Conservation (phyloP, 768 basidiomycete genomes). For the Ramaria rubella region DNA sequence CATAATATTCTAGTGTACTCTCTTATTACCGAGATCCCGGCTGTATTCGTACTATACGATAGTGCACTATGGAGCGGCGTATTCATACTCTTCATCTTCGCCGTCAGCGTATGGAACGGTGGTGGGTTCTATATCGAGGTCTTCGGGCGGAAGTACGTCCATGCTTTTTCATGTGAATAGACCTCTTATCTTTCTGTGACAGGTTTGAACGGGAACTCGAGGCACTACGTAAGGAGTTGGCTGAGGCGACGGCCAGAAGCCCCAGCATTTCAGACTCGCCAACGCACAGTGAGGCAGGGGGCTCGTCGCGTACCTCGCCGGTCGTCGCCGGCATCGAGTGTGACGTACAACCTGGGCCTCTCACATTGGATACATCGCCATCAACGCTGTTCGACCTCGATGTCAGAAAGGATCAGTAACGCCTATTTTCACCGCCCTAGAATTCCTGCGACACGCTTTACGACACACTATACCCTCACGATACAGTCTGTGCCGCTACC, state of each 20-base stretch:
- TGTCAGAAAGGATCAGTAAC: conserved; percentile 26
- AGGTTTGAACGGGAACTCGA: conserved; percentile 94
- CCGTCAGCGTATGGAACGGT: conserved; percentile 92
- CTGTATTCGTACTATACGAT: conserved; percentile 77
- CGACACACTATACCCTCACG: too few relatives aligned
- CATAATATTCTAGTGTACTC: conserved; percentile 55
- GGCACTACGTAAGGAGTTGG: conserved; percentile 82
- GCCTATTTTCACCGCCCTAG: too few relatives aligned
- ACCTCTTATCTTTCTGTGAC: conserved; percentile 12
- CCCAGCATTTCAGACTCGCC: conserved; percentile 25
- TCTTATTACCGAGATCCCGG: conserved; percentile 78
- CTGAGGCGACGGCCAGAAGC: conserved; percentile 44
- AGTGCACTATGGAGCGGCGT: conserved; percentile 68
- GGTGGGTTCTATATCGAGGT: conserved; percentile 96
- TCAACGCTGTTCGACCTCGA: conserved; percentile 12
- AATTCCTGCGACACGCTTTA: too few relatives aligned
- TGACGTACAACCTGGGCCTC: conserved; percentile 20
- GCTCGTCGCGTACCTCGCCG: background rate
- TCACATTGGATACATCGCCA: conserved; percentile 17
- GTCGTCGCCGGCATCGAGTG: conserved; percentile 28
- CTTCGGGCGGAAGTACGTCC: conserved; percentile 86
- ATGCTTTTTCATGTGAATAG: conserved; percentile 7
- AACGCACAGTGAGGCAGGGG: conserved; percentile 26
- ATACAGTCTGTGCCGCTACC: too few relatives aligned
- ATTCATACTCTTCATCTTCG: conserved; percentile 76